Conservation (phyloP, 2,329 filamentous ascomycete species). For the Hypocrella siamensis region DNA sequence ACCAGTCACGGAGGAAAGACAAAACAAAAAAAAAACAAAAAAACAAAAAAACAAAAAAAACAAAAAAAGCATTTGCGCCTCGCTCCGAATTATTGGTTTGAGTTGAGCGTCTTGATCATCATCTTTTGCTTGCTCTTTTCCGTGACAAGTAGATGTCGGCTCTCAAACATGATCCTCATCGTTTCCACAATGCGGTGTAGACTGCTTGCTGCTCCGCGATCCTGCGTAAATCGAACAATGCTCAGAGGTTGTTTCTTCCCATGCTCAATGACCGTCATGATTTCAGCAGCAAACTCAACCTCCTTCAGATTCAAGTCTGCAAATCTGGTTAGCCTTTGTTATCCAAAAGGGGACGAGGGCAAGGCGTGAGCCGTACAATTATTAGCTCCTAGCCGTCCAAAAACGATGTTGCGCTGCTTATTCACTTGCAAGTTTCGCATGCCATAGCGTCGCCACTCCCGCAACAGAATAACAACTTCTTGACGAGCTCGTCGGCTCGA, state of each 20-base stretch:
- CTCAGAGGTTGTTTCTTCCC: conserved; percentile 61
- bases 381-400: conserved; percentile 55
- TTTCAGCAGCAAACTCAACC: conserved; percentile 73
- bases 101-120: conserved; percentile 55
- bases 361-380: conserved; percentile 51
- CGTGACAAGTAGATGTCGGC: conserved; percentile 50
- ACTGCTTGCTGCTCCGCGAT: conserved; percentile 78
- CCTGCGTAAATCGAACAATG: conserved; percentile 75
- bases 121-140: conserved; percentile 52
- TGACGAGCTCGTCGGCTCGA: conserved; percentile 55
- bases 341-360: neutral
- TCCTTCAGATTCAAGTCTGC: conserved; percentile 68
- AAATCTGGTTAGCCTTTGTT: neutral
- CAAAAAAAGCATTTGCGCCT: conserved; percentile 1
- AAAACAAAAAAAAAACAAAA: neutral
- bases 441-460: conserved; percentile 71
- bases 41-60: neutral
- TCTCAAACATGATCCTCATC: conserved; percentile 51
- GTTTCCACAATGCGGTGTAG: conserved; percentile 74
- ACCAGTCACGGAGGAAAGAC: too few species aligned
- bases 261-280: conserved; percentile 81
- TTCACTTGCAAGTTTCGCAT: conserved; percentile 66
- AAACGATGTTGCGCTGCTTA: conserved; percentile 64
- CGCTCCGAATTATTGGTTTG: conserved; percentile 15
- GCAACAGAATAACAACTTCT: conserved; percentile 59